Percentiles rank a stretch among this genome's conserved stretches.
Conservation (phyloP, 345 rosid species). For the Cardamine occulta region DNA sequence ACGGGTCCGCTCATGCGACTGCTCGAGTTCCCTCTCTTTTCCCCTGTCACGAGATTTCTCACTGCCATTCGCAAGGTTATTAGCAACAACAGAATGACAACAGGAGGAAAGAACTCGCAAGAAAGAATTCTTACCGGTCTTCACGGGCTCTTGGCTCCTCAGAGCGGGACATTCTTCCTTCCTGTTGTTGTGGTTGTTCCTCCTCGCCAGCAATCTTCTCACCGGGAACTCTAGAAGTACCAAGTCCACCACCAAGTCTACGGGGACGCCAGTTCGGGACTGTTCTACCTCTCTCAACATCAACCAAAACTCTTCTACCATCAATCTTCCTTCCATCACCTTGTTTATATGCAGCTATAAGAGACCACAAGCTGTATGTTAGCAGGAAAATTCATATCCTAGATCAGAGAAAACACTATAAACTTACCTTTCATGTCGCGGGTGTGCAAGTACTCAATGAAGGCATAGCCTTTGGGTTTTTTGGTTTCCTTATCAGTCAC, state of each 20-base stretch:
- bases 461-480: slow-evolving; percentile 96
- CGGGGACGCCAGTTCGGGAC: slow-evolving; percentile 99
- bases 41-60: slow-evolving; percentile 79
- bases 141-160: slow-evolving; percentile 89
- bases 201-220: slow-evolving; percentile 87
- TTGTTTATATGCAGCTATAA: slow-evolving; percentile 94
- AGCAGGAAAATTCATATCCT: neutral
- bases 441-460: slow-evolving; percentile 91
- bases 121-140: slow-evolving; percentile 58
- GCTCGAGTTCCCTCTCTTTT: slow-evolving; percentile 41
- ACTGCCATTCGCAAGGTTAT: slow-evolving; percentile 45
- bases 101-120: neutral
- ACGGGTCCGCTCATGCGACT: slow-evolving; percentile 54
- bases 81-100: slow-evolving; percentile 15
- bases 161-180: slow-evolving; percentile 60
- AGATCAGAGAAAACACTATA: neutral
- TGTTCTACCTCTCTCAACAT: slow-evolving; percentile 97
- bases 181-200: slow-evolving; percentile 41
- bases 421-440: slow-evolving; percentile 92
- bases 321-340: slow-evolving; percentile 99
- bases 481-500: slow-evolving; percentile 72
- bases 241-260: slow-evolving; percentile 99
- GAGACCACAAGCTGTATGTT: slow-evolving; percentile 18
- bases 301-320: slow-evolving; percentile 97
- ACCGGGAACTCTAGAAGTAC: slow-evolving; percentile 85